Conservation (phyloP, 2,329 filamentous ascomycete genomes). For the Apiospora phragmitis region DNA sequence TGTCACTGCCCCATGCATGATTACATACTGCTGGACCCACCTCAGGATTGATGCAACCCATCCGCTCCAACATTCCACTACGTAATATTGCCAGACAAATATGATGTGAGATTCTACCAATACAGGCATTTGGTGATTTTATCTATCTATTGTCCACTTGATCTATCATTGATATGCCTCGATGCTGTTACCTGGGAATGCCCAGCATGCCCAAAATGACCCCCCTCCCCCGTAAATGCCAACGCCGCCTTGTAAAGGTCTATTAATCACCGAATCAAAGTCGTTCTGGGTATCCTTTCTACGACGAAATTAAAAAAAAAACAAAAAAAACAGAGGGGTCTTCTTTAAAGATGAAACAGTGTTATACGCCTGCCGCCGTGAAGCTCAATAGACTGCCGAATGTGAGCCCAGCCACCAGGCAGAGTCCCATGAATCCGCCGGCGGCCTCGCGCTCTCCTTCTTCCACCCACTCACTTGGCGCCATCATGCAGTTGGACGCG, state of each 20-base stretch:
- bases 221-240: background rate
- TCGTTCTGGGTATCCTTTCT: background rate
- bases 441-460: slow-evolving; percentile 83
- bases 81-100: background rate
- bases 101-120: background rate
- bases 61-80: background rate
- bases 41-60: background rate
- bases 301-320: background rate
- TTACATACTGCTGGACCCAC: background rate
- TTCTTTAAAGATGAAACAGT: background rate
- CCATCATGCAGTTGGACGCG: slow-evolving; percentile 89
- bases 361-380: slow-evolving; percentile 55
- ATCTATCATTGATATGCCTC: background rate
- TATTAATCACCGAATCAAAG: background rate
- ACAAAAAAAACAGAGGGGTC: background rate
- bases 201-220: background rate
- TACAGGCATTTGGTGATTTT: background rate
- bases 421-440: slow-evolving; percentile 91
- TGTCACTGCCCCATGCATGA: background rate
- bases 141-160: background rate
- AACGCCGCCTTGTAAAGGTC: background rate
- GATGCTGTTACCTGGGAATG: background rate
- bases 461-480: slow-evolving; percentile 77
- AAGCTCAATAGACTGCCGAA: slow-evolving; percentile 91
- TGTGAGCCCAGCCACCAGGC: slow-evolving; percentile 81